Base-by-base conservation (phyloP, 2,329 filamentous ascomycete species). In the Hymenoscyphus repandus region DNA sequence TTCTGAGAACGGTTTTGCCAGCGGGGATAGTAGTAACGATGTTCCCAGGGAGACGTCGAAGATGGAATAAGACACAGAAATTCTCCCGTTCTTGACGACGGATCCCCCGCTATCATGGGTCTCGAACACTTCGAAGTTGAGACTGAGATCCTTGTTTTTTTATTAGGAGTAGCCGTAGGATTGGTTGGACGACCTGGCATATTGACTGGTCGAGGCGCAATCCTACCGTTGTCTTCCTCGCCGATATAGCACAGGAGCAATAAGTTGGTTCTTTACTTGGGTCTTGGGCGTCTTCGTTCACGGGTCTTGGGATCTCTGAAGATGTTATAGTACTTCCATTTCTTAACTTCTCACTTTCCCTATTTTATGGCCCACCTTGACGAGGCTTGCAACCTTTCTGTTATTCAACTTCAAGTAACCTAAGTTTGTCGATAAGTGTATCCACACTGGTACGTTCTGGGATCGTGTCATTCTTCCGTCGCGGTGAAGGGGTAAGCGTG, bases 1-100 rank as follows among this genome's bases (percentile, higher is more conserved):
- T 18, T 80, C 73, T 0, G 89, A 90, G 41, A 91, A 79, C 1
- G 76, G 90, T 73, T 79, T 93, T 66, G 69, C 80, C 9, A 97
- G 76, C 68, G 97, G 91, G 2, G 85, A 74, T 52, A 92, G 77
- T 3, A 96, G 75, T 5, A 76, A 71, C 0, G 89, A 85, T 0
- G 87, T 77, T 82, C 86, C 59, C 85, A 74, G 1, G 88, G 83
- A 1, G 84, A 77, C 3, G 89, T 73, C 1, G 76, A 70, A 7
- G 76, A 67, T 0, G 89, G 90, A 37, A 96, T 90, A 53, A 90
- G 76, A 3, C 80, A 78, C 1, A 88, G 72, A 37, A 85, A 73
- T 38, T 74, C 70, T 2, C 68, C 69, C 0, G 73, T 67, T 48
- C 56, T 44, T 13, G 65, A 67, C 27, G 61, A 61, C 22, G 60